A percentile compares a stretch with the other conserved stretches of the same genome.
Conservation (phyloP, 2,329 filamentous ascomycete species). For the Aureobasidium zeae region DNA sequence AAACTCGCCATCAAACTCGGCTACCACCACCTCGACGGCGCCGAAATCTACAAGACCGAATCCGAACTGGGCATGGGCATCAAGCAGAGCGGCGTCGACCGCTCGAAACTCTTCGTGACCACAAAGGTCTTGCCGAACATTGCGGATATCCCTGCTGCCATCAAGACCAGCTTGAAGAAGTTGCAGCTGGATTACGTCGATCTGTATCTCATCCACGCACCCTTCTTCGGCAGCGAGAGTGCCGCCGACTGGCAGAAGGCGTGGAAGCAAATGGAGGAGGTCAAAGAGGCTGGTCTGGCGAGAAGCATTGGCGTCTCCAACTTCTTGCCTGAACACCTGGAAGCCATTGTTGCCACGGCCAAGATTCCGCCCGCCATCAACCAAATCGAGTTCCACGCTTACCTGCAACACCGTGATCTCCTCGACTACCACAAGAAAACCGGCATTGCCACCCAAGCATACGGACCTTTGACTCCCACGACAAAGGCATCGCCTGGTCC, state of each 20-base stretch:
- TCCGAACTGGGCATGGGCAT: slow-evolving; percentile 41
- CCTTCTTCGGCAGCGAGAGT: slow-evolving; percentile 43
- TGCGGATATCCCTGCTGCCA: slow-evolving; percentile 45
- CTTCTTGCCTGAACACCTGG: slow-evolving; percentile 47
- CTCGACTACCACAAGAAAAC: slow-evolving; percentile 44
- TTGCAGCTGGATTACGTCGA: slow-evolving; percentile 54
- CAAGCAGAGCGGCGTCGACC: slow-evolving; percentile 32
- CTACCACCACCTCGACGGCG: slow-evolving; percentile 65
- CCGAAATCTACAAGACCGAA: slow-evolving; percentile 51
- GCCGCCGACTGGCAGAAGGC: slow-evolving; percentile 39
- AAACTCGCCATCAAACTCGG: slow-evolving; percentile 59
- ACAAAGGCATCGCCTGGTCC: slow-evolving; percentile 49
- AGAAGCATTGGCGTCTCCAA: slow-evolving; percentile 56
- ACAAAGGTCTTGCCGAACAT: slow-evolving; percentile 50
- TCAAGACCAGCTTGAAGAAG: slow-evolving; percentile 50
- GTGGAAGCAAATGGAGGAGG: slow-evolving; percentile 52
- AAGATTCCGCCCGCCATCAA: slow-evolving; percentile 52
- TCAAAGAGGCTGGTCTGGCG: slow-evolving; percentile 48
- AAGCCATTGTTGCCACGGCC: slow-evolving; percentile 45
- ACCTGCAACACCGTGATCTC: slow-evolving; percentile 53
- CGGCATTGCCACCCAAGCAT: slow-evolving; percentile 40
- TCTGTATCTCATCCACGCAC: slow-evolving; percentile 54
- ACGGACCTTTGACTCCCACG: slow-evolving; percentile 40
- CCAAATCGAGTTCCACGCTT: slow-evolving; percentile 62
- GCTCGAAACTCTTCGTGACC: slow-evolving; percentile 42